These are phyloP conservation scores for Dendrobium chrysotoxum DNA, from an alignment of 106 monocot species.

Conservation along the genomic window DNA sequence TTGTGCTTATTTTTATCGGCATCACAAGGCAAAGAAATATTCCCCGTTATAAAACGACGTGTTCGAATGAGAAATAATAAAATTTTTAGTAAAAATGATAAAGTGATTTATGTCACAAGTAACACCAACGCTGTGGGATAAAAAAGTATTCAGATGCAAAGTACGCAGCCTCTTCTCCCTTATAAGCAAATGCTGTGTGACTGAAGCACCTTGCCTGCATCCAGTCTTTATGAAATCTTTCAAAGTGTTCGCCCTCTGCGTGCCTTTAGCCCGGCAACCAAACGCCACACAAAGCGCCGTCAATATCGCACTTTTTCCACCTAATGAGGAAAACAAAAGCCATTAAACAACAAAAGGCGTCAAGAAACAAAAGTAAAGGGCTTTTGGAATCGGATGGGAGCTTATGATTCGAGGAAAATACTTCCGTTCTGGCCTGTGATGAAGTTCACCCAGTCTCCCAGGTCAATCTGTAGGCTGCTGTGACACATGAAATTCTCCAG, in stretches of 20 bases:
- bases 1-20: too few relatives aligned
- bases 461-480: conserved; percentile 65
- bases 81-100: too few relatives aligned
- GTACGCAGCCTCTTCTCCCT: background rate
- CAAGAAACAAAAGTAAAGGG: background rate
- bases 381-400: background rate
- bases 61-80: too few relatives aligned
- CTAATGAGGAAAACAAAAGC: conserved; percentile 17
- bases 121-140: too few relatives aligned
- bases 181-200: background rate
- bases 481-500: conserved; percentile 99
- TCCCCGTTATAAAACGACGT: too few relatives aligned
- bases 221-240: conserved; percentile 98
- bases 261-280: conserved; percentile 80
- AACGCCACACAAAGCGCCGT: conserved; percentile 92
- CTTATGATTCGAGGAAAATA: conserved; percentile 11
- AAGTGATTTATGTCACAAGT: too few relatives aligned
- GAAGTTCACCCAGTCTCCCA: conserved; percentile 88
- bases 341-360: background rate
- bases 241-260: conserved; percentile 69
- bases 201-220: conserved; percentile 49
- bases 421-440: conserved; percentile 99
- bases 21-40: too few relatives aligned
- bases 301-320: conserved; percentile 93
- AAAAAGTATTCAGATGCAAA: background rate